Percentiles rank a stretch among this genome's conserved stretches.
phyloP scores from a whole-genome alignment of 1,284 basidiomycete genomes.

The Rhodotorula mucilaginosa region DNA sequence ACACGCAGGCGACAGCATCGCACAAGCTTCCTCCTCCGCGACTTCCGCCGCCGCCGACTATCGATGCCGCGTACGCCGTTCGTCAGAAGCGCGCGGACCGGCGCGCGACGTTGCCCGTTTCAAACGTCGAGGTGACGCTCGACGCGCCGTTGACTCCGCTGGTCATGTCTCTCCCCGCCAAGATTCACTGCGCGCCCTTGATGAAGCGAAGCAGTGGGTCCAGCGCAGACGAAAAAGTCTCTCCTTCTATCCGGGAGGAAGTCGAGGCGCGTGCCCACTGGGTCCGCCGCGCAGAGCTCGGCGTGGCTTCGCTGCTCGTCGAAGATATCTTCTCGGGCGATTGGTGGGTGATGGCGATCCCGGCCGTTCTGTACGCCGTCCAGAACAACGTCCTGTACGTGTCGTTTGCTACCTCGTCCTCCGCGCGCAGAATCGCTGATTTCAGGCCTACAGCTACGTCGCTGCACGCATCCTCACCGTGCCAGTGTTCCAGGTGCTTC shows the following conservation, averaged over 20 bases:
- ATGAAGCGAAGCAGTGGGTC: not conserved
- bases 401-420: not conserved
- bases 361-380: slow-evolving; percentile 48
- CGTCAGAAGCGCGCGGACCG: not conserved
- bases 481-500: slow-evolving; percentile 50
- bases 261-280: slow-evolving; percentile 5
- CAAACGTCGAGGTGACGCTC: not conserved
- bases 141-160: not conserved
- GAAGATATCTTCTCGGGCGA: slow-evolving; percentile 42
- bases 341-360: slow-evolving; percentile 43
- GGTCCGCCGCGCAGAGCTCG: slow-evolving; percentile 25
- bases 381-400: slow-evolving; percentile 47
- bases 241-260: too few relatives aligned
- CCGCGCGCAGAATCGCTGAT: not conserved
- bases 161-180: not conserved
- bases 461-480: slow-evolving; percentile 50
- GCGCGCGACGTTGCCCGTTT: not conserved
- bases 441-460: slow-evolving; percentile 39
- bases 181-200: not conserved
- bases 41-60: not conserved
- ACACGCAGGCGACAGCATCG: not conserved
- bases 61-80: not conserved
- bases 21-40: not conserved
- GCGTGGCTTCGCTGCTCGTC: slow-evolving; percentile 23
- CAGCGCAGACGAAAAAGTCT: not conserved